A percentile compares a stretch with the other conserved stretches of the same genome.
Conservation (phyloP, 2,329 filamentous ascomycete species). For the Botrytis paeoniae region DNA sequence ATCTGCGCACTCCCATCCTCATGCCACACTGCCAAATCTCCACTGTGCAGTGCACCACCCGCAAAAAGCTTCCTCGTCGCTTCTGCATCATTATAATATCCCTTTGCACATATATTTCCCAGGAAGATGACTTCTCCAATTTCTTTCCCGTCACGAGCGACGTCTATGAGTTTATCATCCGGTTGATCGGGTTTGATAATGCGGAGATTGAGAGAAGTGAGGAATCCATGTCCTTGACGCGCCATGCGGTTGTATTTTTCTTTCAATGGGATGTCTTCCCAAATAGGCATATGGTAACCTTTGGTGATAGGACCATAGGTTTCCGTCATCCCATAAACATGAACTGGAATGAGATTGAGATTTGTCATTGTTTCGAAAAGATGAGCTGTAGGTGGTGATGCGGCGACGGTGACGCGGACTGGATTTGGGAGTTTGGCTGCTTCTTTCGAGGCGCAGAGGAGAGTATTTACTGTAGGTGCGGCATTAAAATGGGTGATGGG, state of each 20-base stretch:
- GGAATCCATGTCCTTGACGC: constrained; percentile 86
- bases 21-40: constrained; percentile 92
- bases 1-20: constrained; percentile 89
- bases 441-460: constrained; percentile 77
- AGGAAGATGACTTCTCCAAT: constrained; percentile 82
- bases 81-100: constrained; percentile 85
- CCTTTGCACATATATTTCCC: constrained; percentile 89
- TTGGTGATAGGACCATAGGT: constrained; percentile 97
- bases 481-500: constrained; percentile 93
- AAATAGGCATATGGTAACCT: constrained; percentile 81
- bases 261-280: constrained; percentile 69
- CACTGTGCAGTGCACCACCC: constrained; percentile 82
- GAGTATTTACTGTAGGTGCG: constrained; percentile 92
- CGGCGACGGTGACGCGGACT: constrained; percentile 88
- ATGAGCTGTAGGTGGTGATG: constrained; percentile 82
- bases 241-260: constrained; percentile 91
- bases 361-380: constrained; percentile 84
- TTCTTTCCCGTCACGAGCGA: constrained; percentile 67
- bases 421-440: constrained; percentile 66
- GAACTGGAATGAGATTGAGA: constrained; percentile 84
- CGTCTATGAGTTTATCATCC: constrained; percentile 63
- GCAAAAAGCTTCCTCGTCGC: constrained; percentile 85
- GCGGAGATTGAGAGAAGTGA: constrained; percentile 76
- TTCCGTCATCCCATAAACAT: constrained; percentile 86
- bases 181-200: constrained; percentile 77